phyloP scores from a whole-genome alignment of 257 asterid genomes.

The Penstemon barbatus region DNA sequence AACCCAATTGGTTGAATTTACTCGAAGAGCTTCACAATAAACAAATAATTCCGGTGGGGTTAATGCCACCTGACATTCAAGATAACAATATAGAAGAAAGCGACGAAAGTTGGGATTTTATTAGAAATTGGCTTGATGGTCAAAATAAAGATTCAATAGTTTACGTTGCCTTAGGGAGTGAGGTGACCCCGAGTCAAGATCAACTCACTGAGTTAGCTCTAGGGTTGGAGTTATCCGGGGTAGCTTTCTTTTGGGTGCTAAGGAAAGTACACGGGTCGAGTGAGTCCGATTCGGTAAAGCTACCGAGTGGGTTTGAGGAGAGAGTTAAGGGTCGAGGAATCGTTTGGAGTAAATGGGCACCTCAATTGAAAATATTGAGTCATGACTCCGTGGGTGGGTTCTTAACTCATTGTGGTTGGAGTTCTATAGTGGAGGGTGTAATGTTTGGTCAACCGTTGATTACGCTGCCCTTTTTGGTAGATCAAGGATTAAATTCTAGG shows the following conservation, averaged over 20 bases:
- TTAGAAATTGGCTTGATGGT: constrained; percentile 35
- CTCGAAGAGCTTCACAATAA: constrained; percentile 29
- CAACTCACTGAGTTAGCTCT: constrained; percentile 43
- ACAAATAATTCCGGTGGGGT: constrained; percentile 34
- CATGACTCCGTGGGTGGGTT: constrained; percentile 49
- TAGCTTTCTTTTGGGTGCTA: constrained; percentile 36
- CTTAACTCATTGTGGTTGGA: constrained; percentile 53
- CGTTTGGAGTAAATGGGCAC: no score
- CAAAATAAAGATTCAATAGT: constrained; percentile 27
- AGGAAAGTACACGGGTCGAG: no score
- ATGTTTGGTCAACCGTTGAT: constrained; percentile 35
- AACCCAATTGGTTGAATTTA: constrained; percentile 38
- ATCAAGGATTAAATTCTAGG: constrained; percentile 34
- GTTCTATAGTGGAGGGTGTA: constrained; percentile 37
- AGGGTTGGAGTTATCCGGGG: constrained; percentile 44
- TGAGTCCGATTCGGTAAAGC: no score
- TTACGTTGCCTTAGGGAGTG: constrained; percentile 48
- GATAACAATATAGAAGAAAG: background rate
- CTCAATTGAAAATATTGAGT: constrained; percentile 35
- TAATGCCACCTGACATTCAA: constrained; percentile 39
- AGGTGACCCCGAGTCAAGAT: constrained; percentile 31
- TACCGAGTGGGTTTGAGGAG: no score
- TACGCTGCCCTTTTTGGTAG: constrained; percentile 36
- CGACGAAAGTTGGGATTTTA: constrained; percentile 30
- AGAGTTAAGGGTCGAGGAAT: no score